These are phyloP conservation scores for Dryas integrifolia DNA, from an alignment of 331 rosid genomes.

Conservation along the genomic window DNA sequence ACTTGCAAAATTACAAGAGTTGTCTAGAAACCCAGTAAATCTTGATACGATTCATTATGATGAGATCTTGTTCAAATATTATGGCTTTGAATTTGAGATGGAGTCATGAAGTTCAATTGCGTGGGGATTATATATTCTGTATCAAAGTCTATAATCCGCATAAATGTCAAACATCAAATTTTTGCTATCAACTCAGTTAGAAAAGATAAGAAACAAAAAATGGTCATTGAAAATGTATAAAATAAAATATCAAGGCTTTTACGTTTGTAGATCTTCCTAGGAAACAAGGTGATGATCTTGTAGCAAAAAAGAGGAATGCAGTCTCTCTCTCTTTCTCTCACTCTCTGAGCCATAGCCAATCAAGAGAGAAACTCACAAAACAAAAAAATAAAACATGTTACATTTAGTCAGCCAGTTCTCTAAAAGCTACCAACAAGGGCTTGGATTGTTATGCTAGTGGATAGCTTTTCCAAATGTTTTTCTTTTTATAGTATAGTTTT, in stretches of 20 bases:
- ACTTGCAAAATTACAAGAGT: not conserved
- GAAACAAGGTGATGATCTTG: not conserved
- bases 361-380: not conserved
- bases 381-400: conserved; percentile 20
- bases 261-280: conserved; percentile 11
- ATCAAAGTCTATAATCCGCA: not conserved
- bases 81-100: not conserved
- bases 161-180: not conserved
- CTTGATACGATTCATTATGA: not conserved
- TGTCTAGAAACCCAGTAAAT: not conserved
- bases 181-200: not conserved
- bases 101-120: not conserved
- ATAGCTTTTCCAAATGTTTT: conserved; percentile 37
- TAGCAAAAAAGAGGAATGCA: not conserved
- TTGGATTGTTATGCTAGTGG: conserved; percentile 38
- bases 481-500: conserved; percentile 54
- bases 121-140: not conserved
- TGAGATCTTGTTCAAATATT: conserved; percentile 2
- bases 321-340: not conserved
- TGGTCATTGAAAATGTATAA: not conserved
- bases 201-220: not conserved
- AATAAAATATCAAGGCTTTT: conserved; percentile 1
- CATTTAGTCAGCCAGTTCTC: conserved; percentile 44
- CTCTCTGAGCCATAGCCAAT: not conserved
- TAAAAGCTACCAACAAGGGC: conserved; percentile 37